Base-by-base conservation (phyloP, 1,284 basidiomycete species). In the Anthracocystis walkeri region DNA sequence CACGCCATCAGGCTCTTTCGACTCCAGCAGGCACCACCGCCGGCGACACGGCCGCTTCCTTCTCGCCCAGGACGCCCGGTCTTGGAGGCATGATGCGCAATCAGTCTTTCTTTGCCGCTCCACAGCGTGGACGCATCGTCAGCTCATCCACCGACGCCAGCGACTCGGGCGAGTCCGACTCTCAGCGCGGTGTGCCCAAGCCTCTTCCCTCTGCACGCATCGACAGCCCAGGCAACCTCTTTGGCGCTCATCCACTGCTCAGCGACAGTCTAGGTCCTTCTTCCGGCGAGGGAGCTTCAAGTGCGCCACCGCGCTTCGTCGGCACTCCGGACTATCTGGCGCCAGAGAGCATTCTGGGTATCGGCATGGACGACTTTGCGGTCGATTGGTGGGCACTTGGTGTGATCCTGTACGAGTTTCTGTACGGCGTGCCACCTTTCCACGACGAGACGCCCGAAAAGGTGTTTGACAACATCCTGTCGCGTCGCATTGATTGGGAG, bases 301-400 rank as follows among this genome's bases (percentile, higher is more conserved):
- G 50, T 23, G 45, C 46, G 7, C 58, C 38, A 25, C 71, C 77
- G 35, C 69, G 68, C 18, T 94, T 98, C 80, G 95, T 97, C 10
- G 95, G 95, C 16, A 98, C 95, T 2, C 96, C 96, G 4, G 95
- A 98, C 86, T 98, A 98, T 85, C 89, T 98, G 44, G 94, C 95
- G 4, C 95, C 95, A 0, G 95, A 98, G 86, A 96, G 93, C 50
- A 97, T 99, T 70, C 90, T 98, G 59, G 97, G 97, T 69, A 90
- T 98, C 74, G 92, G 95, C 54, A 94, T 94, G 58, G 96, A 99
- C 84, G 95, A 99, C 86, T 92, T 92, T 45, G 91, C 92, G 16
- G 97, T 98, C 70, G 97, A 99, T 87, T 99, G 97, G 95, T 99
- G 97, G 97, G 97, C 97, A 16, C 89, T 99, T 38, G 97, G 97